phyloP scores from a whole-genome alignment of 306 rosid genomes.

The Alnus rubra region DNA sequence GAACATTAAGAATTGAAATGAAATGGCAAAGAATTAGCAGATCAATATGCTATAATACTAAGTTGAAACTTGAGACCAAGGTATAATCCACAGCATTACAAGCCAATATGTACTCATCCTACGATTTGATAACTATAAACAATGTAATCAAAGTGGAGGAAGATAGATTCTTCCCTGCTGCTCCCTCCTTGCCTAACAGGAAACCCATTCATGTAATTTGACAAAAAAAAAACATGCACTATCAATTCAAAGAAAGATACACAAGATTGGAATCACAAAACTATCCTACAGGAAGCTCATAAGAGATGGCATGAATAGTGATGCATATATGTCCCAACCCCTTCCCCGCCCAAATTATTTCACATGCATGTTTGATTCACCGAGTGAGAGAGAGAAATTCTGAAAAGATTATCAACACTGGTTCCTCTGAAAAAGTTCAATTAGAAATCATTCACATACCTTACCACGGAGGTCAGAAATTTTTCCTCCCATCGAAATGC shows the following conservation, averaged over 20 bases:
- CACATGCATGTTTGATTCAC: neutral
- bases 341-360: neutral
- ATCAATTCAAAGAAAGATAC: neutral
- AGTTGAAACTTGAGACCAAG: neutral
- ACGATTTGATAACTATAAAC: too few species aligned
- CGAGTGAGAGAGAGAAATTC: neutral
- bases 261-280: neutral
- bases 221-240: neutral
- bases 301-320: neutral
- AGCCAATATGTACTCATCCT: neutral
- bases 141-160: neutral
- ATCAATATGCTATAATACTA: too few species aligned
- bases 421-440: neutral
- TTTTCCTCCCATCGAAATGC: conserved; percentile 41
- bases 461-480: conserved; percentile 19
- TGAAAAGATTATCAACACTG: neutral
- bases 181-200: neutral
- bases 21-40: neutral
- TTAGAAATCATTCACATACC: conserved; percentile 42
- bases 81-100: neutral
- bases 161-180: neutral
- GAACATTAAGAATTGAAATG: neutral
- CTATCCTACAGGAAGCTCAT: neutral
- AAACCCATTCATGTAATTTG: neutral
- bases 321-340: neutral